Base-by-base conservation (phyloP, 2,329 filamentous ascomycete species). In the Aspergillus piperis region DNA sequence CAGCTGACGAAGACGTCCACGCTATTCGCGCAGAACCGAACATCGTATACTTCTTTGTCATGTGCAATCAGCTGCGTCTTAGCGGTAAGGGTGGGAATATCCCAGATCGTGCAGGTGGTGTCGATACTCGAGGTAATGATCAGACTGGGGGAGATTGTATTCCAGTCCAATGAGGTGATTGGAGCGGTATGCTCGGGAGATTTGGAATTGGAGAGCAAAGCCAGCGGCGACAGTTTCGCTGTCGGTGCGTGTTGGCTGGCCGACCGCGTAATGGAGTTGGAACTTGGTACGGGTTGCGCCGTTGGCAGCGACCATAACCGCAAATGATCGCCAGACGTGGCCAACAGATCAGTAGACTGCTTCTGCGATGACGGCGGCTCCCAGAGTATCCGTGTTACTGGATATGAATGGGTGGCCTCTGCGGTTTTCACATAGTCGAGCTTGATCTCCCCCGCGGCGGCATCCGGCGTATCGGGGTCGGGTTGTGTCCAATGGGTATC, bases 71-170 rank as follows among this genome's bases (percentile, higher is more conserved):
- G 82, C 75, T 99, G 95, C 2, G 95, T 99, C 80, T 99, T 99
- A 55, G 95, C 95, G 0, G 95, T 99, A 64, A 99, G 82, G 1
- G 95, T 97, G 3, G 95, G 95, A 58, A 99, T 99, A 75, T 99
- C 95, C 95, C 95, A 99, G 66, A 99, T 99, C 4, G 95, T 99
- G 79, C 95, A 99, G 5, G 95, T 99, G 1, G 95, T 99, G 73
- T 99, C 95, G 71, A 99, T 99, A 75, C 93, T 98, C 3, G 93
- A 97, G 1, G 95, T 99, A 71, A 99, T 99, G 73, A 99, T 99
- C 57, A 99, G 82, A 75, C 94, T 97, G 0, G 95, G 95, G 23
- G 92, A 96, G 55, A 99, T 89, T 1, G 91, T 96, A 72, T 99
- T 99, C 95, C 95, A 99, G 75, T 99, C 95, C 50, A 99, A 83